phyloP scores from a whole-genome alignment of 495 filamentous ascomycete genomes.

The Jackrogersella multiformis region DNA sequence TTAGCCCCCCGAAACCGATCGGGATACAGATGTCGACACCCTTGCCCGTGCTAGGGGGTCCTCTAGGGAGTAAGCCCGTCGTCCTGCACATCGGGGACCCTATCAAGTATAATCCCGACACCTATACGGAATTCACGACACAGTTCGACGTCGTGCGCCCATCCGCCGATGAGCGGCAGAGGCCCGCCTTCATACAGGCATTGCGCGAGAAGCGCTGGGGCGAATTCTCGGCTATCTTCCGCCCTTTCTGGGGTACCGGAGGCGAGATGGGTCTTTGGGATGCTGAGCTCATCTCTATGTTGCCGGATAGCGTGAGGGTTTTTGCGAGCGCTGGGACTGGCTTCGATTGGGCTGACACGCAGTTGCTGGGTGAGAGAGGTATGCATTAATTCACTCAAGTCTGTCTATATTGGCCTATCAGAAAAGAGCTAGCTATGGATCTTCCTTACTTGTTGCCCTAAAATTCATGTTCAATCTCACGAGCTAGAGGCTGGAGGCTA shows the following conservation, averaged over 20 bases:
- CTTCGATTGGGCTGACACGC: conserved; percentile 80
- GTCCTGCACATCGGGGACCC: conserved; percentile 76
- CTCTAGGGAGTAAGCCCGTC: conserved; percentile 41
- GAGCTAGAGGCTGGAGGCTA: too few species aligned
- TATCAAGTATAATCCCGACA: conserved; percentile 70
- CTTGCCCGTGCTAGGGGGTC: conserved; percentile 30
- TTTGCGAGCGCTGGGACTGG: conserved; percentile 79
- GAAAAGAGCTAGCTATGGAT: neutral
- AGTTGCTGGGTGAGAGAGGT: conserved; percentile 73
- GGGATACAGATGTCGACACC: conserved; percentile 22
- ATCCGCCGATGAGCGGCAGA: conserved; percentile 57
- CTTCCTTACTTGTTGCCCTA: neutral
- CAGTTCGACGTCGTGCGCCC: conserved; percentile 69
- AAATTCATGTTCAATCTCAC: neutral
- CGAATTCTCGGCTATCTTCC: conserved; percentile 75
- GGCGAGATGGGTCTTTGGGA: conserved; percentile 85
- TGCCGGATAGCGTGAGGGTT: conserved; percentile 71
- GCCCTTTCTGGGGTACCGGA: conserved; percentile 82
- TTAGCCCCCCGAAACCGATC: conserved; percentile 33
- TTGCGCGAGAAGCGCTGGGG: conserved; percentile 73
- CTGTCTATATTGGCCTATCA: neutral
- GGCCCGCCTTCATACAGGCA: conserved; percentile 68
- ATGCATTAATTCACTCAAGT: conserved; percentile 36
- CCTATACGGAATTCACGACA: conserved; percentile 63
- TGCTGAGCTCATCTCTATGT: conserved; percentile 69